Evolutionary conservation across 2,329 filamentous ascomycete genomes (phyloP).

Genomic region (Tolypocladium ophioglossoides): DNA sequence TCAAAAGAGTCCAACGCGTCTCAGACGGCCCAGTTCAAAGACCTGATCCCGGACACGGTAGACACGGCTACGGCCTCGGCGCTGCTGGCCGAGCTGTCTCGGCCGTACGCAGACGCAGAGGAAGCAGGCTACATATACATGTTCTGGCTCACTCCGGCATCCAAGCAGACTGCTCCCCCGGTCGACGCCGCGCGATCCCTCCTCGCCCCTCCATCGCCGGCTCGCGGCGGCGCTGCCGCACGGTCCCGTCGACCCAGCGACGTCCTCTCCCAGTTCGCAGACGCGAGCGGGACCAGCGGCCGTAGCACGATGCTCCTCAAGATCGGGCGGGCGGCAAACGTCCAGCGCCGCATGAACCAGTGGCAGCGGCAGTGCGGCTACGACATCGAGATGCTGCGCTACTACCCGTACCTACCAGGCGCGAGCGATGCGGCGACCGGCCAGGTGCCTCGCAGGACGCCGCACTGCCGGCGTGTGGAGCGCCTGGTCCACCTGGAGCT

Average conservation of each 20-base stretch:
- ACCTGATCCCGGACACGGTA: constrained; percentile 57
- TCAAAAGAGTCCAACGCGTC: constrained; percentile 21
- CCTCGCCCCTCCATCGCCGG: constrained; percentile 37
- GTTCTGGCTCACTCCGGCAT: constrained; percentile 78
- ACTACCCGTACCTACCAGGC: constrained; percentile 70
- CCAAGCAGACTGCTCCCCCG: constrained; percentile 40
- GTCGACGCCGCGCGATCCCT: constrained; percentile 50
- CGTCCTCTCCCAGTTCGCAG: constrained; percentile 40
- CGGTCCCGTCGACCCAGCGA: constrained; percentile 41
- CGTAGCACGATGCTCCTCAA: constrained; percentile 57
- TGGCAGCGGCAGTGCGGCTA: constrained; percentile 93
- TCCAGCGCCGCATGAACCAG: constrained; percentile 82
- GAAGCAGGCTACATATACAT: constrained; percentile 96
- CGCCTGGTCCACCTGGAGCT: constrained; percentile 84
- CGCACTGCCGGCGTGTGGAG: constrained; percentile 81
- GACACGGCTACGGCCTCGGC: constrained; percentile 58
- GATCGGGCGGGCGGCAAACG: constrained; percentile 64
- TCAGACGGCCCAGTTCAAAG: constrained; percentile 19
- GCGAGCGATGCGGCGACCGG: constrained; percentile 15
- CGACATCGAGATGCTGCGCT: constrained; percentile 76
- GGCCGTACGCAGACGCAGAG: constrained; percentile 56
- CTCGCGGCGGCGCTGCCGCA: constrained; percentile 12
- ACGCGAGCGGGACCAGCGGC: constrained; percentile 12
- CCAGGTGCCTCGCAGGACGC: constrained; percentile 54
- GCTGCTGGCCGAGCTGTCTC: constrained; percentile 64